Evolutionary conservation across 225 moss, liverwort and hornwort genomes (phyloP), one percentile per base, ranked within the genome.

Genomic region (Antitrichia curtipendula): DNA sequence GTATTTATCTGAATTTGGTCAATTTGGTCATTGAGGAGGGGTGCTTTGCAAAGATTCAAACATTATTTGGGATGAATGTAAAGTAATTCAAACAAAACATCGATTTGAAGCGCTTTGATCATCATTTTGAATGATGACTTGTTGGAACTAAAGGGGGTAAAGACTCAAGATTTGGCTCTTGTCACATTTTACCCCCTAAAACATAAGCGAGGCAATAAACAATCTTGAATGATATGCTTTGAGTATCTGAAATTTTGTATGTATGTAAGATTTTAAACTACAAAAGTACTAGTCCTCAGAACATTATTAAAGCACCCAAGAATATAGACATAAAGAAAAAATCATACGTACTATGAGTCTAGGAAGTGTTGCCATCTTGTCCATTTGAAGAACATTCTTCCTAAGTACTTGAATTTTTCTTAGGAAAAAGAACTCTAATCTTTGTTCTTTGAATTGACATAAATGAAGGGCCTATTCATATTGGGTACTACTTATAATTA

Each of bases 41-140:
- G 2, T 50, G 8, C 1, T 8, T 50, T 75, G 5, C 5, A 13
- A 50, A 75, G 75, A 21, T 50, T 50, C 8, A 21, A 50, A 34
- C 8, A 52, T 52, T 75, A 12, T 34, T 50, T 52, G 7, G 22
- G 3, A 52, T 52, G 22, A 34, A 34, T 34, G 8, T 21, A 3
- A 50, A 21, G 34, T 5, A 23, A 52, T 52, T 75, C 5, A 22
- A 34, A 36, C 5, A 0, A 50, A 22, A 22, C 22, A 52, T 34
- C 5, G 8, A 21, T 13, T 75, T 50, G 4, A 34, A 75, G 12
- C 0, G 1, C 34, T 34, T 34, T 36, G 22, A 13, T 52, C 52
- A 13, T 36, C 14, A 36, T 52, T 52, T 0, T 8, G 0, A 52
- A 52, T 75, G 52, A 14, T 0, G 0, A 75, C 2, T 8, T 7